These are phyloP conservation scores for Acer campestre DNA, from an alignment of 345 rosid genomes.

Conservation along the genomic window DNA sequence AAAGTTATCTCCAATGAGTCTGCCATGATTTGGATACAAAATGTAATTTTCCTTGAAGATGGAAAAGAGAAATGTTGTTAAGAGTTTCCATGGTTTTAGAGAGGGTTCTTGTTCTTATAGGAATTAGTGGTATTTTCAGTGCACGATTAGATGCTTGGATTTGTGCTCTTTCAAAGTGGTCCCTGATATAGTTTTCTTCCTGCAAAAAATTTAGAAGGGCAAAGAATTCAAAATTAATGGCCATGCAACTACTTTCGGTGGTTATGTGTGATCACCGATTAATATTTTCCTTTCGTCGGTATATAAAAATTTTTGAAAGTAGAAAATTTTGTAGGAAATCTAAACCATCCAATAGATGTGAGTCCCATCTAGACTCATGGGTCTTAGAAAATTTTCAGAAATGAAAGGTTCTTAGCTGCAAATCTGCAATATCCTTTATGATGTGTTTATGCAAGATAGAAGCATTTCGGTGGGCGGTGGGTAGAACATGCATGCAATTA, in stretches of 20 bases:
- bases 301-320: neutral
- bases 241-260: neutral
- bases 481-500: no score
- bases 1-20: constrained; percentile 21
- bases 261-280: neutral
- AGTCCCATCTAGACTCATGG: no score
- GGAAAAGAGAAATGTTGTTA: constrained; percentile 21
- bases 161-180: neutral
- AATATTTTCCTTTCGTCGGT: neutral
- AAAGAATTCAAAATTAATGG: neutral
- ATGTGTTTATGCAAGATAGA: no score
- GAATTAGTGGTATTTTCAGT: constrained; percentile 4
- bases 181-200: neutral
- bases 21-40: constrained; percentile 19
- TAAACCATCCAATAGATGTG: no score
- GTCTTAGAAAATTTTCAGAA: no score
- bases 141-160: neutral
- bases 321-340: neutral
- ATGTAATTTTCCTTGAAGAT: constrained; percentile 20
- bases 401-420: no score
- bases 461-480: no score
- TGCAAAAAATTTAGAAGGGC: neutral
- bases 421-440: no score
- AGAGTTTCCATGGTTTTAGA: constrained; percentile 20
- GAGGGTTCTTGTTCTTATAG: constrained; percentile 7